These are phyloP conservation scores for Amauroascus niger DNA, from an alignment of 2,329 filamentous ascomycete genomes.

Conservation along the genomic window DNA sequence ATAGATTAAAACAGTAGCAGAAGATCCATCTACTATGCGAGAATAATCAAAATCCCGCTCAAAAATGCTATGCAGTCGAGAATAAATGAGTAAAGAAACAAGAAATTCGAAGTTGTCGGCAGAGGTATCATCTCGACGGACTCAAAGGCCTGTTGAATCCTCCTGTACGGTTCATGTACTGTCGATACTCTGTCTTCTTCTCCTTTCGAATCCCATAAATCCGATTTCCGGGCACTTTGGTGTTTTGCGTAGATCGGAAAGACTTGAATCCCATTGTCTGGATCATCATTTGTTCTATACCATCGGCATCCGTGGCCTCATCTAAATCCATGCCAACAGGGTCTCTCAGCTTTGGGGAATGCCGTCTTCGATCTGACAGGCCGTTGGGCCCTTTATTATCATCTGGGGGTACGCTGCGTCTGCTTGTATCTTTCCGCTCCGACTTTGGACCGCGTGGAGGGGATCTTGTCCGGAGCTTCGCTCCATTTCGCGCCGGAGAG, in stretches of 20 bases:
- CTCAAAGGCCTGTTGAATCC: constrained; percentile 44
- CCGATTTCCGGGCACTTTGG: constrained; percentile 80
- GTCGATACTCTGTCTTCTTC: constrained; percentile 88
- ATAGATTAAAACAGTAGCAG: background rate
- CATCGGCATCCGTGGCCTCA: constrained; percentile 41
- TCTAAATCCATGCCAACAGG: constrained; percentile 21
- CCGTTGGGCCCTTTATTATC: constrained; percentile 22
- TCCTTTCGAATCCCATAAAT: constrained; percentile 75
- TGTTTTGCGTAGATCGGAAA: constrained; percentile 79
- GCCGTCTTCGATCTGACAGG: constrained; percentile 18
- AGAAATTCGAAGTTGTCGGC: background rate
- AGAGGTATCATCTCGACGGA: constrained; percentile 30
- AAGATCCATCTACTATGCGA: background rate
- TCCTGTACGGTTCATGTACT: constrained; percentile 67
- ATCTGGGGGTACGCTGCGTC: constrained; percentile 22
- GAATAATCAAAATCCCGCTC: background rate
- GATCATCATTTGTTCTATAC: constrained; percentile 64
- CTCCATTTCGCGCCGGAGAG: constrained; percentile 29
- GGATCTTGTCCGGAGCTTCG: constrained; percentile 28
- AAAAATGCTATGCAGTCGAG: background rate
- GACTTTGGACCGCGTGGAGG: constrained; percentile 28
- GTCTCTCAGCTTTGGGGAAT: constrained; percentile 26
- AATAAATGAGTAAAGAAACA: background rate
- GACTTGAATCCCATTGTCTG: constrained; percentile 82
- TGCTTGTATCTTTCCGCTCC: constrained; percentile 27